Conservation (phyloP, 2,329 filamentous ascomycete species). For the Botrytis elliptica region DNA sequence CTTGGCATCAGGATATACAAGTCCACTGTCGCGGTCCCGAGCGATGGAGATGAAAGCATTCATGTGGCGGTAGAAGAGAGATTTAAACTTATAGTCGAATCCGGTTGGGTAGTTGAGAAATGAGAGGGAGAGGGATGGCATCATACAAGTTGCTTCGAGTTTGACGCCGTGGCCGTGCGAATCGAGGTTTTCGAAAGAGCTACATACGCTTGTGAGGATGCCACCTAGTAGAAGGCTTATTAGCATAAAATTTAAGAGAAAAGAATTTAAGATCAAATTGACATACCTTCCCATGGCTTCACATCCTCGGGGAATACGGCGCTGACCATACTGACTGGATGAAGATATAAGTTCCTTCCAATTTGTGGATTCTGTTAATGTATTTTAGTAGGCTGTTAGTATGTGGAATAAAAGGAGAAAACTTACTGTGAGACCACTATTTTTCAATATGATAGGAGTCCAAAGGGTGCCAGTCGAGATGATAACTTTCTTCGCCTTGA, state of each 20-base stretch:
- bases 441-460: constrained; percentile 72
- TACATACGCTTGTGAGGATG: constrained; percentile 76
- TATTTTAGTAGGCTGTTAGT: constrained; percentile 16
- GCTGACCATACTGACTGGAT: constrained; percentile 63
- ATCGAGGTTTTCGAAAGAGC: constrained; percentile 78
- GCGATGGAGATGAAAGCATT: constrained; percentile 70
- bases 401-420: neutral
- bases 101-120: constrained; percentile 66
- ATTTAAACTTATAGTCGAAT: constrained; percentile 69
- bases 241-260: neutral
- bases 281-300: constrained; percentile 59
- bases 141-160: constrained; percentile 73
- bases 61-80: constrained; percentile 66
- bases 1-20: constrained; percentile 68
- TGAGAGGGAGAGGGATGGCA: constrained; percentile 63
- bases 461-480: constrained; percentile 75
- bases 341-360: constrained; percentile 77
- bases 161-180: constrained; percentile 78
- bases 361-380: constrained; percentile 65
- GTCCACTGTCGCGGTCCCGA: constrained; percentile 73
- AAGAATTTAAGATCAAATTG: neutral
- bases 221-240: constrained; percentile 43
- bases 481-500: constrained; percentile 79
- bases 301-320: constrained; percentile 70
- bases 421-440: constrained; percentile 69